Percentiles rank a stretch among this genome's conserved stretches.
phyloP scores from a whole-genome alignment of 352 stramenopile genomes.

The Peronospora farinosa region DNA sequence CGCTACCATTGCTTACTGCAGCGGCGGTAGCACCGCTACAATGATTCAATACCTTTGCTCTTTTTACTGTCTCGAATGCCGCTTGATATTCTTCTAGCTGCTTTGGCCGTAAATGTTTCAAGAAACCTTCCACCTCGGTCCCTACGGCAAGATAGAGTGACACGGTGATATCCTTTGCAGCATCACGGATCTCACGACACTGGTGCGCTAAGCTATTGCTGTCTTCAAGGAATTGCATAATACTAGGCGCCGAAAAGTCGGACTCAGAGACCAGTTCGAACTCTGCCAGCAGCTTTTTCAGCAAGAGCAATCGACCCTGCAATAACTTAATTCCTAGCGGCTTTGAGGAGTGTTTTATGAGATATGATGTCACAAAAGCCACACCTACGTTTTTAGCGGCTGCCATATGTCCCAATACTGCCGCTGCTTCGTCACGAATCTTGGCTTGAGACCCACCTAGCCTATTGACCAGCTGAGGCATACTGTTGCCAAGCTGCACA shows the following conservation, averaged over 20 bases:
- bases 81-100: conserved; percentile 88
- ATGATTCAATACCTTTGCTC: conserved; percentile 28
- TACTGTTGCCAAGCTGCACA: conserved; percentile 59
- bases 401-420: conserved; percentile 39
- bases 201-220: conserved; percentile 83
- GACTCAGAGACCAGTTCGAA: conserved; percentile 46
- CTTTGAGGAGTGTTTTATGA: conserved; percentile 73
- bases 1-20: conserved; percentile 3
- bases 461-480: conserved; percentile 76
- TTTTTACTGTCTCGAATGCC: conserved; percentile 71
- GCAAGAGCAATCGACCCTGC: conserved; percentile 48
- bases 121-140: conserved; percentile 58
- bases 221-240: conserved; percentile 81
- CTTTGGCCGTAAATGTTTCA: conserved; percentile 83
- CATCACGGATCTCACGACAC: conserved; percentile 83
- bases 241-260: conserved; percentile 46
- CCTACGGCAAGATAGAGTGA: conserved; percentile 56
- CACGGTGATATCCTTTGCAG: conserved; percentile 83
- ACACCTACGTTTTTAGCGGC: conserved; percentile 62
- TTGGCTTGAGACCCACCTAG: conserved; percentile 66
- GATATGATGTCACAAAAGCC: conserved; percentile 48
- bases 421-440: conserved; percentile 61
- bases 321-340: conserved; percentile 66
- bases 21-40: neutral
- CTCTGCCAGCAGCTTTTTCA: conserved; percentile 52